Base-by-base conservation (phyloP, 768 basidiomycete species). In the Austroboletus eburneus region DNA sequence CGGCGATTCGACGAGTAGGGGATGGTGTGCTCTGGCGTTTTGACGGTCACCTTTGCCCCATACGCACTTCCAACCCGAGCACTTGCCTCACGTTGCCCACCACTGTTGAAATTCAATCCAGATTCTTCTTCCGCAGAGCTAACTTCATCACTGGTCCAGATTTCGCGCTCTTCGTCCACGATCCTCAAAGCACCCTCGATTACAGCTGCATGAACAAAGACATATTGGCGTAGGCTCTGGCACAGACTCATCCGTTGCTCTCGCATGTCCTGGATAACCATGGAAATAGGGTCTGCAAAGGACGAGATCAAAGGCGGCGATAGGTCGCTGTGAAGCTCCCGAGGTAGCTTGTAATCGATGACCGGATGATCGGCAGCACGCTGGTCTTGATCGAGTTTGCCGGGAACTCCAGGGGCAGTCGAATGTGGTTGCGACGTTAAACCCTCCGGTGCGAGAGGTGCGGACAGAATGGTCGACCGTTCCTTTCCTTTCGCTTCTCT, bases 211-310 rank as follows among this genome's bases (percentile, higher is more conserved):
- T 96, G 90, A 30, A 92, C 88, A 66, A 94, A 97, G 17, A 94
- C 85, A 59, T 94, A 98, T 69, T 98, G 95, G 48, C 93, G 73
- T 60, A 94, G 69, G 64, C 88, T 95, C 72, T 95, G 94, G 62
- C 94, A 95, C 51, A 96, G 68, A 58, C 90, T 92, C 95, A 98
- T 98, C 44, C 95, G 75, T 69, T 97, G 94, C 65, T 94, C 85
- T 37, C 95, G 78, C 85, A 98, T 91, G 61, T 93, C 90, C 67
- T 94, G 91, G 42, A 97, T 73, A 1, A 96, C 78, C 45, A 81
- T 77, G 63, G 77, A 81, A 33, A 96, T 78, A 3, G 95, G 95
- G 39, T 91, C 85, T 25, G 77, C 74, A 51, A 85, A 81, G 29
- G 73, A 71, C 36, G 80, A 81, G 49, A 90, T 66, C 37, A 73